These are phyloP conservation scores for Saksenaea oblongispora DNA, from an alignment of 371 early-diverging fungal species.

Conservation along the genomic window DNA sequence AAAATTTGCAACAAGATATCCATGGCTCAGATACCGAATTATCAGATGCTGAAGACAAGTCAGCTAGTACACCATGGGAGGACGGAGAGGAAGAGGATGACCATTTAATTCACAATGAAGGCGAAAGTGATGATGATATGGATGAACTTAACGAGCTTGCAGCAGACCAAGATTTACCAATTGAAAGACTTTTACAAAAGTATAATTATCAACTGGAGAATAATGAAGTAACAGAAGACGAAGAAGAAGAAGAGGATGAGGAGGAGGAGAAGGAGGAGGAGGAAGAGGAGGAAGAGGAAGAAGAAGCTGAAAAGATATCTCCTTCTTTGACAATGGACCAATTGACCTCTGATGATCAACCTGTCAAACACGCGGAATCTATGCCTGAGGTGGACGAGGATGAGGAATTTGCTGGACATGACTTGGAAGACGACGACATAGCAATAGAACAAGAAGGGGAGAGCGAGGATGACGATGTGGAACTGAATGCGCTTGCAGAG, in stretches of 20 bases:
- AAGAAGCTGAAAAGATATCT: not conserved
- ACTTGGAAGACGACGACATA: conserved; percentile 18
- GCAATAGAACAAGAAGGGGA: conserved; percentile 38
- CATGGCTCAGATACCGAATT: conserved; percentile 24
- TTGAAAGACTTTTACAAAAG: conserved; percentile 59
- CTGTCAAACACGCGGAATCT: conserved; percentile 6
- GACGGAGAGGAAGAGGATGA: conserved; percentile 34
- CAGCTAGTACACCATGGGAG: not conserved
- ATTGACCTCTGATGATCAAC: not conserved
- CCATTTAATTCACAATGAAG: conserved; percentile 34
- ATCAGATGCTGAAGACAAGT: conserved; percentile 12
- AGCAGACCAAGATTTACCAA: conserved; percentile 47
- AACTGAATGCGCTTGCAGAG: conserved; percentile 47
- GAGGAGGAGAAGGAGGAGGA: conserved; percentile 10
- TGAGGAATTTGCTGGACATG: conserved; percentile 15
- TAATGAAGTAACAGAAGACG: conserved; percentile 19
- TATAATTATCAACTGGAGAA: conserved; percentile 42
- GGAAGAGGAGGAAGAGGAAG: not conserved
- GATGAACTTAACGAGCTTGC: conserved; percentile 34
- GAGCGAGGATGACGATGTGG: conserved; percentile 55
- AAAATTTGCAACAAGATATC: conserved; percentile 3
- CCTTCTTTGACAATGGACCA: no score
- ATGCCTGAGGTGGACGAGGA: conserved; percentile 10
- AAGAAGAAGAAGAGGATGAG: conserved; percentile 10
- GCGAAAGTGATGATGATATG: conserved; percentile 32